Base-by-base conservation (phyloP, 164 flowering plant genomes). In the Kalanchoe fedtschenkoi region DNA sequence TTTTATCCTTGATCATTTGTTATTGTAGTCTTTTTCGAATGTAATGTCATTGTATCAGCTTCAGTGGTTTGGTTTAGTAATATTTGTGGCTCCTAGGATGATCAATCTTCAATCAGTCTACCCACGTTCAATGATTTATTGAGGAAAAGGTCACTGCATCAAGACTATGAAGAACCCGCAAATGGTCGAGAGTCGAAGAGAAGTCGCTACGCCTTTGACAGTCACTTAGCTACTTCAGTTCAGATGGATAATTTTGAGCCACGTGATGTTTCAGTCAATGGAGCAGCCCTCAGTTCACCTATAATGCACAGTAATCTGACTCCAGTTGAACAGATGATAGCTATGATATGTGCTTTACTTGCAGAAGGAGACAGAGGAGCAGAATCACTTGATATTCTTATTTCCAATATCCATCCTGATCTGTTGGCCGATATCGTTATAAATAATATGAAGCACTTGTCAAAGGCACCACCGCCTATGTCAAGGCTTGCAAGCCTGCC, bases 341-440 rank as follows among this genome's bases (percentile, higher is more conserved):
- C 90, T 47, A 80, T 95, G 87, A 95, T 95, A 72, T 95, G 89
- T 67, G 99, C 99, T 65, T 75, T 95, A 67, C 74, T 95, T 61
- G 96, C 92, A 30, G 95, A 91, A 80, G 99, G 99, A 33, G 97
- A 95, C 71, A 80, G 93, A 67, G 99, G 96, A 35, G 96, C 87
- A 34, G 84, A 89, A 57, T 91, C 99, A 30, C 83, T 95, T 60
- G 96, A 86, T 68, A 72, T 91, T 74, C 83, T 95, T 44, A 80
- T 95, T 67, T 84, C 96, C 38, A 80, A 82, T 8, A 80, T 95
- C 28, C 97, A 89, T 60, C 91, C 97, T 46, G 97, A 95, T 72
- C 65, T 95, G 63, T 68, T 95, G 76, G 99, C 99, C 32, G 99
- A 95, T 76, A 91, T 95, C 64, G 97, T 95, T 60, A 86, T 95